These are phyloP conservation scores for Serpula lacrymans DNA, from an alignment of 768 basidiomycete species.

Conservation along the genomic window DNA sequence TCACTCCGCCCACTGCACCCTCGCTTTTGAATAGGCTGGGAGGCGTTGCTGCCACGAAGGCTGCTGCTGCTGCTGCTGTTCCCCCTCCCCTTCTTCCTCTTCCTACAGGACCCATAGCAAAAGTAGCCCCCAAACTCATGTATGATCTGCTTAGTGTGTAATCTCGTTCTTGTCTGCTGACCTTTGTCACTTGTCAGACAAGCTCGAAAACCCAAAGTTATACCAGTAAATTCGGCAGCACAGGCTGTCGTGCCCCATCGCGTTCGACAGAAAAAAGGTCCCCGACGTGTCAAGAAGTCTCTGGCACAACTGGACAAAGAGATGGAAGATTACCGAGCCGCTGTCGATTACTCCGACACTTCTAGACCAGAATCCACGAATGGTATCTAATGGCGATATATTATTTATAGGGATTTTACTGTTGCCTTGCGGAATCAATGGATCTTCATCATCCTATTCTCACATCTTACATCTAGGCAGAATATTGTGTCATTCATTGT, in stretches of 20 bases:
- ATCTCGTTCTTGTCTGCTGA: slow-evolving; percentile 4
- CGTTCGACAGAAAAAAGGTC: slow-evolving; percentile 64
- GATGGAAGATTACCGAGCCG: slow-evolving; percentile 76
- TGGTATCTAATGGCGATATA: too few species aligned
- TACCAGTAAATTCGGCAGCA: slow-evolving; percentile 16
- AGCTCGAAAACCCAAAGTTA: slow-evolving; percentile 14
- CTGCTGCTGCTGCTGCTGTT: not conserved
- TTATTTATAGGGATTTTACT: too few species aligned
- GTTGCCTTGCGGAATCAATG: too few species aligned
- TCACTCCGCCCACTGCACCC: slow-evolving; percentile 26
- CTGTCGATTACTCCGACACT: too few species aligned
- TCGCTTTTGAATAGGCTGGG: slow-evolving; percentile 39
- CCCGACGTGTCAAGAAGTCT: slow-evolving; percentile 69
- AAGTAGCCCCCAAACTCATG: slow-evolving; percentile 20
- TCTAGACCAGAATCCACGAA: too few species aligned
- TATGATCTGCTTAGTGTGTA: slow-evolving; percentile 7
- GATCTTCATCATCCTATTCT: too few species aligned
- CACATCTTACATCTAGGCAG: too few species aligned
- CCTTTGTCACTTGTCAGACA: slow-evolving; percentile 8
- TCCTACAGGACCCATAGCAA: too few species aligned
- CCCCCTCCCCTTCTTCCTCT: slow-evolving; percentile 3
- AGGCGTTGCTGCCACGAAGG: slow-evolving; percentile 6
- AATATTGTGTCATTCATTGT: too few species aligned
- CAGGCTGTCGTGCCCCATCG: slow-evolving; percentile 30
- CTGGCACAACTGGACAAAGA: slow-evolving; percentile 67